Conservation (phyloP, 2,329 filamentous ascomycete species). For the Seiridium cupressi region DNA sequence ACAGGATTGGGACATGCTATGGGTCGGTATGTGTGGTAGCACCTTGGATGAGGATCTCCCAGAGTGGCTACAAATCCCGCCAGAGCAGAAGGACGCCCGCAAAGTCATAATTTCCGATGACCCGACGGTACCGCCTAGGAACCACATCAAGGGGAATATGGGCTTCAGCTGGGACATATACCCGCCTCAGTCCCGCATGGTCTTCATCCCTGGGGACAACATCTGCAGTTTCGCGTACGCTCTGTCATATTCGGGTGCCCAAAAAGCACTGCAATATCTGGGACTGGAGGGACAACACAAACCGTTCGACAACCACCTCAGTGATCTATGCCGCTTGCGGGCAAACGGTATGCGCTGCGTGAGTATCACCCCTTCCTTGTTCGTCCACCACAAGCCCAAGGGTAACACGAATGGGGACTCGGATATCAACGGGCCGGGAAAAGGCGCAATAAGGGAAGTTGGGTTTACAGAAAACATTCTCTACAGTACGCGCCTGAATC, state of each 20-base stretch:
- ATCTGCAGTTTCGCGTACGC: conserved; percentile 39
- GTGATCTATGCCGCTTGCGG: conserved; percentile 29
- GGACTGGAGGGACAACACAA: conserved; percentile 28
- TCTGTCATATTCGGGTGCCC: conserved; percentile 29
- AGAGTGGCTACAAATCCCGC: conserved; percentile 7
- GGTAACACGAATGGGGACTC: conserved; percentile 23
- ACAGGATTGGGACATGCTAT: conserved; percentile 50
- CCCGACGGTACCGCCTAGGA: conserved; percentile 22
- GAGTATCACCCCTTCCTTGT: conserved; percentile 27
- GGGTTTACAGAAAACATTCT: conserved; percentile 6
- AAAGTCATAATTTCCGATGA: conserved; percentile 22
- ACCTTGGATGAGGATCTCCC: conserved; percentile 27
- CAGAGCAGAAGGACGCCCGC: conserved; percentile 7
- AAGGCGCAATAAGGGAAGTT: conserved; percentile 9
- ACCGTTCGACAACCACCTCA: conserved; percentile 31
- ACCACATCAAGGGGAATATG: conserved; percentile 22
- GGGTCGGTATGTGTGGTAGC: conserved; percentile 48
- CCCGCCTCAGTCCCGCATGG: conserved; percentile 33
- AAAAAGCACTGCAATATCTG: conserved; percentile 32
- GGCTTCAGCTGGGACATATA: conserved; percentile 22
- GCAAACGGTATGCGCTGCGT: conserved; percentile 24
- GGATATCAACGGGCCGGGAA: conserved; percentile 21
- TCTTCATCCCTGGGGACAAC: conserved; percentile 31
- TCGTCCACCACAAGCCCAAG: conserved; percentile 26
- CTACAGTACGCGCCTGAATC: conserved; percentile 7